These are phyloP conservation scores for Beta macrorhiza DNA, from an alignment of 179 eudicot genomes.

Conservation along the genomic window DNA sequence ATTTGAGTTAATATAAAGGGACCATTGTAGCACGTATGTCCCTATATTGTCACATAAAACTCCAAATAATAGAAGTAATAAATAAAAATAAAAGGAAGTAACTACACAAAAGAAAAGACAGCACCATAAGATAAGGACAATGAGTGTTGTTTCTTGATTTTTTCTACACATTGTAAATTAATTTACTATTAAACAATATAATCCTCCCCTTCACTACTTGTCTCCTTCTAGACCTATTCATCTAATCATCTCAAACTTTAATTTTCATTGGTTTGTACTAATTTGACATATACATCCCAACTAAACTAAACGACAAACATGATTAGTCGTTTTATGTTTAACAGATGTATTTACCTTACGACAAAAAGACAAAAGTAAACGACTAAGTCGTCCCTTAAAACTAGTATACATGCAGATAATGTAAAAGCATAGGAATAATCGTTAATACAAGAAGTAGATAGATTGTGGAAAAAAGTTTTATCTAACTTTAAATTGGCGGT, in stretches of 20 bases:
- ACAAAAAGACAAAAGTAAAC: background rate
- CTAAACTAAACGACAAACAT: constrained; percentile 1
- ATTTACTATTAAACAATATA: background rate
- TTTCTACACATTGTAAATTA: background rate
- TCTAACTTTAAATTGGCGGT: too few relatives aligned
- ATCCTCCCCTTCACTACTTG: too few relatives aligned
- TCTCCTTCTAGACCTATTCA: background rate
- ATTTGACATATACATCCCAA: background rate
- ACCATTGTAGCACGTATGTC: constrained; percentile 16
- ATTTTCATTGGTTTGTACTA: background rate
- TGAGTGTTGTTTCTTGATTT: background rate
- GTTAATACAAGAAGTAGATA: background rate
- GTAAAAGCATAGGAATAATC: background rate
- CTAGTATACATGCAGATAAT: background rate
- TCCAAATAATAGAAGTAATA: background rate
- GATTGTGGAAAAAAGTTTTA: too few relatives aligned
- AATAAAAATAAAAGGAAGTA: too few relatives aligned
- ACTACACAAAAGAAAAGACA: constrained; percentile 8
- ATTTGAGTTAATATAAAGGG: constrained; percentile 8
- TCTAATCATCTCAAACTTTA: background rate
- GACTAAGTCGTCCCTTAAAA: background rate
- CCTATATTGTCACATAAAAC: constrained; percentile 1
- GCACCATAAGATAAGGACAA: background rate
- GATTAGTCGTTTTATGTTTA: constrained; percentile 10
- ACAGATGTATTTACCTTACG: background rate